Conservation (phyloP, 1,139 yeast species). For the Sugiyamaella xylanicola region DNA sequence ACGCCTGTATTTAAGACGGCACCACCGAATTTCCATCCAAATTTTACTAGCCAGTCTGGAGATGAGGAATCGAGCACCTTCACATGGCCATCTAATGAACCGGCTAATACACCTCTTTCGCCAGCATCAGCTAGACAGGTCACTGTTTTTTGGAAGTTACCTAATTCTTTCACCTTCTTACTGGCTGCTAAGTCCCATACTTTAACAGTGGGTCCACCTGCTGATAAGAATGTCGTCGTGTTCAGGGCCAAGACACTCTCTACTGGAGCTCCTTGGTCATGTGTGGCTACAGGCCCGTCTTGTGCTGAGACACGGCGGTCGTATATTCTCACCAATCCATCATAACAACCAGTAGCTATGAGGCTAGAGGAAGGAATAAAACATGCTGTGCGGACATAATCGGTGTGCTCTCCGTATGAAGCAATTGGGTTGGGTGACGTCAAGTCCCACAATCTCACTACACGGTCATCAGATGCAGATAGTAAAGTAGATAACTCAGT, state of each 20-base stretch:
- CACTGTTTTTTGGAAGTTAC: slow-evolving; percentile 90
- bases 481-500: slow-evolving; percentile 67
- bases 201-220: slow-evolving; percentile 79
- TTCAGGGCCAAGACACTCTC: slow-evolving; percentile 83
- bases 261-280: slow-evolving; percentile 72
- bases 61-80: slow-evolving; percentile 83
- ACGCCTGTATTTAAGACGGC: slow-evolving; percentile 89
- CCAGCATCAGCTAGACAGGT: slow-evolving; percentile 72
- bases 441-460: slow-evolving; percentile 85
- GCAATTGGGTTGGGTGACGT: slow-evolving; percentile 70
- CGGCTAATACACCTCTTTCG: slow-evolving; percentile 78
- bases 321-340: slow-evolving; percentile 81
- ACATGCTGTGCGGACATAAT: slow-evolving; percentile 81
- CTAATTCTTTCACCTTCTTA: slow-evolving; percentile 60
- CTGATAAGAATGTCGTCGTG: slow-evolving; percentile 79
- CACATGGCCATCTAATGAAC: slow-evolving; percentile 95
- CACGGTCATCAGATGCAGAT: slow-evolving; percentile 90
- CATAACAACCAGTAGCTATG: slow-evolving; percentile 92
- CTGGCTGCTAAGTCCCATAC: slow-evolving; percentile 92
- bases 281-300: slow-evolving; percentile 50
- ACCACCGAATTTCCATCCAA: slow-evolving; percentile 97
- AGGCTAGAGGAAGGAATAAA: slow-evolving; percentile 78
- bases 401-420: slow-evolving; percentile 76
- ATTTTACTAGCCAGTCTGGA: slow-evolving; percentile 81
- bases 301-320: slow-evolving; percentile 67